A percentile compares a stretch with the other conserved stretches of the same genome.
phyloP scores from a whole-genome alignment of 108 stramenopile species.

The Cyclotella atomus region DNA sequence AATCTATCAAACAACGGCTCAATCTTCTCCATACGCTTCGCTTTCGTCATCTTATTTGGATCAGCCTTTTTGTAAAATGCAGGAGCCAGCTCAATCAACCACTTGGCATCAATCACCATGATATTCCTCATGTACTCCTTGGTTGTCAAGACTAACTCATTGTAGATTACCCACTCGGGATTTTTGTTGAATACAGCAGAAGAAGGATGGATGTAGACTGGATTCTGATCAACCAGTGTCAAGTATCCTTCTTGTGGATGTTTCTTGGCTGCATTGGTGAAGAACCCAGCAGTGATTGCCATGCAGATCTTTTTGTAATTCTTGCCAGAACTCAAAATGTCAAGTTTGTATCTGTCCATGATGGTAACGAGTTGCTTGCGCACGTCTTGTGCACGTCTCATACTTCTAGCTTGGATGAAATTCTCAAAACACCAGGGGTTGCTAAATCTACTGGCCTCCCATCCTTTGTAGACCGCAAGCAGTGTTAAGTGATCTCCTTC shows the following conservation, averaged over 20 bases:
- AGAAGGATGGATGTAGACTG: slow-evolving; percentile 98
- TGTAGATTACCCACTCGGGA: slow-evolving; percentile 98
- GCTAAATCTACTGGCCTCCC: slow-evolving; percentile 92
- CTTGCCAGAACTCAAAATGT: slow-evolving; percentile 93
- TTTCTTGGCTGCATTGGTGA: slow-evolving; percentile 98
- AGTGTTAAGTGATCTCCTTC: slow-evolving; percentile 99
- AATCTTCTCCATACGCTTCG: slow-evolving; percentile 98
- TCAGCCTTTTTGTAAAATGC: slow-evolving; percentile 96
- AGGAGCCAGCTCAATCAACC: slow-evolving; percentile 98
- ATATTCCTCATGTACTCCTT: slow-evolving; percentile 99
- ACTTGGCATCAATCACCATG: slow-evolving; percentile 98
- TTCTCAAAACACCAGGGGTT: slow-evolving; percentile 99
- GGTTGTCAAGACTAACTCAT: slow-evolving; percentile 98
- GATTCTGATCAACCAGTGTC: slow-evolving; percentile 96
- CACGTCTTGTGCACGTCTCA: slow-evolving; percentile 98
- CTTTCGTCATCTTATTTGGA: slow-evolving; percentile 92
- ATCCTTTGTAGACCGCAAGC: slow-evolving; percentile 96
- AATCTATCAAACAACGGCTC: slow-evolving; percentile 97
- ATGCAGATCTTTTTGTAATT: slow-evolving; percentile 96
- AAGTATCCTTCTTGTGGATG: slow-evolving; percentile 99
- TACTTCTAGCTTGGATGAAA: slow-evolving; percentile 96
- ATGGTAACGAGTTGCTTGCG: slow-evolving; percentile 99
- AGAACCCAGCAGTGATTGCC: slow-evolving; percentile 97
- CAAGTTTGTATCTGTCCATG: slow-evolving; percentile 97
- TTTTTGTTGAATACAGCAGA: slow-evolving; percentile 98